Evolutionary conservation across 345 rosid genomes (phyloP), one percentile per base, ranked within the genome.

Genomic region (Gossypium stocksii): DNA sequence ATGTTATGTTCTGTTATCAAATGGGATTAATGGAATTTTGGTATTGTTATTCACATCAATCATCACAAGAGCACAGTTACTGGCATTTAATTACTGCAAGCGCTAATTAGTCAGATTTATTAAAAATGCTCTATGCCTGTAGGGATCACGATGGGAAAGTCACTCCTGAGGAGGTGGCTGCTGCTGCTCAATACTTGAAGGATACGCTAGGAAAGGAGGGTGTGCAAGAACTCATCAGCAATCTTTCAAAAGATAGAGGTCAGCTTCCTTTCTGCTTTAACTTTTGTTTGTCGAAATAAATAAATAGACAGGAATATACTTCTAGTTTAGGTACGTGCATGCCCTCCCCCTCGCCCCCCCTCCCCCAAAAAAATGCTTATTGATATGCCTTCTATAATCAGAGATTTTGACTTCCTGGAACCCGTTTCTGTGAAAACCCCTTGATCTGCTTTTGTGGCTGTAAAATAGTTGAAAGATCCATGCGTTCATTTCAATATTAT

Each of bases 121-220:
- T 52, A 66, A 45, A 66, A 45, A 11, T 66, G 70, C 22, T 45
- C n/a, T 64, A 52, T 71, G 71, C 73, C 54, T 78, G 43, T 58
- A 94, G 95, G 81, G 99, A 95, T 79, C 88, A 87, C 46, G 97
- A 92, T 52, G 96, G 98, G 49, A 95, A 95, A 80, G 97, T 93
- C 79, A 86, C 91, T 78, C 89, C 93, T 57, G 97, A 95, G 74
- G 98, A 95, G 81, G 99, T 95, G 66, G 97, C 97, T 66, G 82
- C 92, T 23, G 98, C 97, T 38, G 95, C 97, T 1, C 82, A 80
- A 85, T 92, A 84, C 84, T 81, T 94, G 7, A 92, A 92, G 78
- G 89, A 92, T 74, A 91, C 93, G 11, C 78, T 95, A 45, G 96
- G 83, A 65, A 95, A 90, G 84, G 96, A 93, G 77, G 98, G 98